Percentiles rank a stretch among this genome's conserved stretches.
Conservation (phyloP, 257 asterid genomes). For the Jacaranda copaia region DNA sequence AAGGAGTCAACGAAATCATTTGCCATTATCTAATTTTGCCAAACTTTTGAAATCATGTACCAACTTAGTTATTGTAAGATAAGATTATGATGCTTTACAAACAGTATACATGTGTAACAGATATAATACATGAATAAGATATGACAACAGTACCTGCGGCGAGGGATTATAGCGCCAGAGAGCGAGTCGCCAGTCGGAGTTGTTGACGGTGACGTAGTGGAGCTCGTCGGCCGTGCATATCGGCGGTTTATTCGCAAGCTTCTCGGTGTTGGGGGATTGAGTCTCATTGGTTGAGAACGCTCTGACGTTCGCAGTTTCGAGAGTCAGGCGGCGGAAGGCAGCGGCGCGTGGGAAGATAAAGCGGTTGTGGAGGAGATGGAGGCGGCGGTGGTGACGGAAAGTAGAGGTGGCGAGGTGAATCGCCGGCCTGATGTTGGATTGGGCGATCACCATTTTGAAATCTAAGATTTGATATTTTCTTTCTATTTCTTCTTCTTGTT, state of each 20-base stretch:
- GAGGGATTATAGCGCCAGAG: conserved; percentile 96
- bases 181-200: conserved; percentile 81
- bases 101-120: no score
- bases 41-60: no score
- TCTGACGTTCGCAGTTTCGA: conserved; percentile 38
- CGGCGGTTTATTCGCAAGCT: conserved; percentile 65
- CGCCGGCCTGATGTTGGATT: conserved; percentile 69
- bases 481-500: not conserved
- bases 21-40: no score
- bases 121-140: not conserved
- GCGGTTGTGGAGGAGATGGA: conserved; percentile 36
- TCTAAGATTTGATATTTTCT: not conserved
- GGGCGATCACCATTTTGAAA: conserved; percentile 45
- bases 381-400: conserved; percentile 51
- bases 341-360: conserved; percentile 45
- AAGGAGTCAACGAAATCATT: no score
- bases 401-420: conserved; percentile 69
- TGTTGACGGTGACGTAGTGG: conserved; percentile 77
- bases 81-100: no score
- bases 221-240: conserved; percentile 97
- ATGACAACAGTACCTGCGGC: conserved; percentile 62
- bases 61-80: no score
- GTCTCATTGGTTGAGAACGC: conserved; percentile 59
- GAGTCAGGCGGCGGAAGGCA: conserved; percentile 50
- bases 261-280: conserved; percentile 39